A percentile compares a stretch with the other conserved stretches of the same genome.
These are phyloP conservation scores for Auricularia sp. DNA, from an alignment of 768 basidiomycete species.

Conservation along the genomic window DNA sequence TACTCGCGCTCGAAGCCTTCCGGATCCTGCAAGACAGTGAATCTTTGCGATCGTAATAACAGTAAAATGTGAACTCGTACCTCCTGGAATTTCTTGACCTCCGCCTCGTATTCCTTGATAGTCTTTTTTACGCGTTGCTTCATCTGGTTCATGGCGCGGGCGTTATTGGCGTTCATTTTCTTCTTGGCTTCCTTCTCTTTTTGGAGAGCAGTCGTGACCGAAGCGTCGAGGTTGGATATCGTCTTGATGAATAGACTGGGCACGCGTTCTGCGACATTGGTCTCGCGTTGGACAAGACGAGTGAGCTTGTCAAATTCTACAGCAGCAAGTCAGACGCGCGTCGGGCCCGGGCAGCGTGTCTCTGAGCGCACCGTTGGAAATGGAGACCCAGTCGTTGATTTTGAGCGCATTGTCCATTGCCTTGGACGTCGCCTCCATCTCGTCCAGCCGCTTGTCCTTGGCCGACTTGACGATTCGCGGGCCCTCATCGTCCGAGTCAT, in stretches of 20 bases:
- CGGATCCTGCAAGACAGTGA: constrained; percentile 51
- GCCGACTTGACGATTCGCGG: constrained; percentile 77
- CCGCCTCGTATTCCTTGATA: constrained; percentile 75
- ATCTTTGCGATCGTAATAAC: too few species aligned
- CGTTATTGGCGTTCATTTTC: constrained; percentile 91
- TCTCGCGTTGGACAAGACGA: constrained; percentile 81
- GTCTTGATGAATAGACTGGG: constrained; percentile 79
- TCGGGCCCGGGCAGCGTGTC: background rate
- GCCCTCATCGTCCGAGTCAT: constrained; percentile 54
- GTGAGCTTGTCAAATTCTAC: constrained; percentile 93
- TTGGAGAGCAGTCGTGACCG: constrained; percentile 58
- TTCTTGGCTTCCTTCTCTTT: constrained; percentile 92
- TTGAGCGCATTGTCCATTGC: constrained; percentile 88
- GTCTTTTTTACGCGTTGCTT: constrained; percentile 95
- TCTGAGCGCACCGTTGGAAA: constrained; percentile 61
- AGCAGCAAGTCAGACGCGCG: background rate
- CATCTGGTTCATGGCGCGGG: constrained; percentile 91
- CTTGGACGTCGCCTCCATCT: constrained; percentile 90
- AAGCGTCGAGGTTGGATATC: constrained; percentile 61
- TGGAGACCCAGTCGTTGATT: constrained; percentile 94
- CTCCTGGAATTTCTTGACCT: constrained; percentile 67
- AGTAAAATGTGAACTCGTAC: constrained; percentile 30
- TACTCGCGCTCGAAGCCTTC: constrained; percentile 80
- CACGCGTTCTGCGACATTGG: constrained; percentile 74
- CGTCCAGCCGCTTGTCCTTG: constrained; percentile 82